phyloP scores from a whole-genome alignment of 331 rosid species.

The Malus hybrid region DNA sequence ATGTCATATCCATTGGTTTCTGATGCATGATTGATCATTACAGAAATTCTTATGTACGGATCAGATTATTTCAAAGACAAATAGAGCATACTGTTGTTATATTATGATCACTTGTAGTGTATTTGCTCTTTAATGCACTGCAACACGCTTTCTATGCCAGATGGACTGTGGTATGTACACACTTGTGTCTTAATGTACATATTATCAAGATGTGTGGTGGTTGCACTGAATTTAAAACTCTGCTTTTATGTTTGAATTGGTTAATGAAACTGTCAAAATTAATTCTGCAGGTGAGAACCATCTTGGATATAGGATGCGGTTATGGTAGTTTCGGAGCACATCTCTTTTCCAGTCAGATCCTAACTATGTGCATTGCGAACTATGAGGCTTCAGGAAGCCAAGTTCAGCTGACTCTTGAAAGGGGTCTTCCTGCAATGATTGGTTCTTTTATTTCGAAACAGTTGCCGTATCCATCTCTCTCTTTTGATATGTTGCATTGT shows the following conservation, averaged over 20 bases:
- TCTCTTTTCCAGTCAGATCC: conserved; percentile 83
- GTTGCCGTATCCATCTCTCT: conserved; percentile 89
- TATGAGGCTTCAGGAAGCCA: conserved; percentile 99
- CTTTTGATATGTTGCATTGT: conserved; percentile 97
- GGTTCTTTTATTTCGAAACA: conserved; percentile 78
- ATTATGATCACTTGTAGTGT: neutral
- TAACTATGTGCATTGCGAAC: conserved; percentile 95
- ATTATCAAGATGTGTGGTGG: neutral
- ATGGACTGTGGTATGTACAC: neutral
- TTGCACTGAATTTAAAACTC: conserved; percentile 1
- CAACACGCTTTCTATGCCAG: neutral
- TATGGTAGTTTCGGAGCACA: conserved; percentile 98
- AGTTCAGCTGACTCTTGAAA: conserved; percentile 94
- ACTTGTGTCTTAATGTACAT: neutral
- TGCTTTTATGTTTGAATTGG: conserved; percentile 5
- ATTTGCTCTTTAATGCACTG: neutral
- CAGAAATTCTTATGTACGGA: neutral
- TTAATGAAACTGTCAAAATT: conserved; percentile 17
- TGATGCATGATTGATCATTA: neutral
- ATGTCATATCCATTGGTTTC: neutral
- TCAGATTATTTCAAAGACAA: neutral
- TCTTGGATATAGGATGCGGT: conserved; percentile 95
- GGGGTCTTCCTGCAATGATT: conserved; percentile 99
- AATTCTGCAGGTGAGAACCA: conserved; percentile 75
- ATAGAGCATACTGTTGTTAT: neutral